Percentiles rank a stretch among this genome's conserved stretches.
These are phyloP conservation scores for Trichocladium antarcticum DNA, from an alignment of 495 filamentous ascomycete genomes.

Conservation along the genomic window DNA sequence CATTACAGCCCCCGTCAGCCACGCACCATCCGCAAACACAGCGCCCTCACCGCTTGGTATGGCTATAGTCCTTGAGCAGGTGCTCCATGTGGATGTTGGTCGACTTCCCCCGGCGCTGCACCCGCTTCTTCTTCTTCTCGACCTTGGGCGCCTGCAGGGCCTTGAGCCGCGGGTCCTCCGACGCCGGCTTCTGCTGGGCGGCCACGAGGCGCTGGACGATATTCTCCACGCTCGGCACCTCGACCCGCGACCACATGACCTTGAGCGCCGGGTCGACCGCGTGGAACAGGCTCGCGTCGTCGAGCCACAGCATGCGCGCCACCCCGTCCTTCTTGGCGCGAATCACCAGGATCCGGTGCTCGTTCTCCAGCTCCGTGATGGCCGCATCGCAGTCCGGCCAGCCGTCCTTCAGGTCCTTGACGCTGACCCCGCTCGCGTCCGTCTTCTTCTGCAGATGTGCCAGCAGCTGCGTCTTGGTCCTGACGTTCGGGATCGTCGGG, in stretches of 20 bases:
- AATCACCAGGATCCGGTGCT: slow-evolving; percentile 70
- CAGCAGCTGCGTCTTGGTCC: slow-evolving; percentile 60
- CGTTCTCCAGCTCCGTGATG: slow-evolving; percentile 64
- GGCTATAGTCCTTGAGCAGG: slow-evolving; percentile 74
- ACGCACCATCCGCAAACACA: no score
- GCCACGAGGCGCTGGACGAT: slow-evolving; percentile 64
- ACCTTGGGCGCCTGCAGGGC: slow-evolving; percentile 48
- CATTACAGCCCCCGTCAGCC: neutral
- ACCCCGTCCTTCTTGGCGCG: slow-evolving; percentile 88
- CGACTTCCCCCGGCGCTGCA: slow-evolving; percentile 61
- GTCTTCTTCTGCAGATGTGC: slow-evolving; percentile 66
- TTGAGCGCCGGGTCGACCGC: slow-evolving; percentile 73
- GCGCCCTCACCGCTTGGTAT: slow-evolving; percentile 37
- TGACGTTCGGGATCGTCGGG: slow-evolving; percentile 67
- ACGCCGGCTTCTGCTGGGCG: slow-evolving; percentile 66
- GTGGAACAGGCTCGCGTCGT: slow-evolving; percentile 66
- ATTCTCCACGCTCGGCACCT: slow-evolving; percentile 61
- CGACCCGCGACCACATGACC: slow-evolving; percentile 68
- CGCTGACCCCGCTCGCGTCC: slow-evolving; percentile 67
- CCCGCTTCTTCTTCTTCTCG: slow-evolving; percentile 59
- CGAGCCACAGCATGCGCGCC: slow-evolving; percentile 75
- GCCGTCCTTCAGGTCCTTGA: slow-evolving; percentile 87
- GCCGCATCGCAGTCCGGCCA: slow-evolving; percentile 74
- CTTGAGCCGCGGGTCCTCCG: slow-evolving; percentile 55
- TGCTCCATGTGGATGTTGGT: slow-evolving; percentile 90